Evolutionary conservation across 176 grass and related monocot species (phyloP).

Genomic region (Rhynchospora tenuis): DNA sequence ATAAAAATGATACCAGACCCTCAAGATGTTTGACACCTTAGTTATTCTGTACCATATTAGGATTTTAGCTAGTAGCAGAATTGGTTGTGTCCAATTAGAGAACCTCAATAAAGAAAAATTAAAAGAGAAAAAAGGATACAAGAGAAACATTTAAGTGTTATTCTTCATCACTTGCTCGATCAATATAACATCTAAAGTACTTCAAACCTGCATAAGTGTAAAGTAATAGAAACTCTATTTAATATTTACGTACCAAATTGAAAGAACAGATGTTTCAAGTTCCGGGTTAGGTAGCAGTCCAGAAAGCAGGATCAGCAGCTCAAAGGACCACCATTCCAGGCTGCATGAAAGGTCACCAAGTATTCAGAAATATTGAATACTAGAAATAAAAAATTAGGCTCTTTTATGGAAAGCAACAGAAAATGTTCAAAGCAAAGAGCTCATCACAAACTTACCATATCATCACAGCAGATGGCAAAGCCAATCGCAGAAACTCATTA

Average conservation of each 20-base stretch:
- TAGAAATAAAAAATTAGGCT: background rate
- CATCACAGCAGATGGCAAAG: slow-evolving; percentile 87
- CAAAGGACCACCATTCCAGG: slow-evolving; percentile 96
- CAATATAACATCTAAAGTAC: background rate
- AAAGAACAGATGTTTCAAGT: slow-evolving; percentile 83
- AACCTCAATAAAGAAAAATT: background rate
- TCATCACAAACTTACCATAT: slow-evolving; percentile 52
- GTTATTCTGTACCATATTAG: background rate
- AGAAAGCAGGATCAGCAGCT: slow-evolving; percentile 77
- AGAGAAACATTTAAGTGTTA: background rate
- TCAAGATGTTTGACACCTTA: background rate
- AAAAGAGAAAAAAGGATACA: background rate
- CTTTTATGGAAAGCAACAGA: background rate
- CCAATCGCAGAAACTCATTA: slow-evolving; percentile 52
- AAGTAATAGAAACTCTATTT: background rate
- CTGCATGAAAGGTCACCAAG: slow-evolving; percentile 28
- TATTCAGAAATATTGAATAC: slow-evolving; percentile 8
- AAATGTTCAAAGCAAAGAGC: background rate
- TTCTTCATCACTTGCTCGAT: background rate
- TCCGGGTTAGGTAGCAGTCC: slow-evolving; percentile 72
- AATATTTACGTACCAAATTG: slow-evolving; percentile 50
- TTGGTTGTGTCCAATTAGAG: background rate
- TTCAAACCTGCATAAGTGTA: background rate
- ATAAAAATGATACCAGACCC: background rate
- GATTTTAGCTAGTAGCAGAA: background rate